These are phyloP conservation scores for Eimeria sp. DNA, from an alignment of 169 alveolate species.

Conservation along the genomic window DNA sequence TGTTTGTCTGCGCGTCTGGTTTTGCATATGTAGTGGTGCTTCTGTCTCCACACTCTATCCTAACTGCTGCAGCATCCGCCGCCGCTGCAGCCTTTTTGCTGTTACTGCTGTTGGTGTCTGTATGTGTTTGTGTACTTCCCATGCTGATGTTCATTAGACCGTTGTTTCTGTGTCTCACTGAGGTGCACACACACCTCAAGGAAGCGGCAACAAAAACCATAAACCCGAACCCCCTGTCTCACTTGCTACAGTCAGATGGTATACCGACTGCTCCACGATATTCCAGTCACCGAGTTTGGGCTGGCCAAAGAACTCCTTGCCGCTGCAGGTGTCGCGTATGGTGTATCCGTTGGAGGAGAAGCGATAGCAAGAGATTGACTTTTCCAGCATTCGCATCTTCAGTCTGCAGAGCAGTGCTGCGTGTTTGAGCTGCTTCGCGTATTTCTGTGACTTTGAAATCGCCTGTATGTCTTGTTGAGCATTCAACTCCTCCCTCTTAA, in stretches of 20 bases:
- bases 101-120: not conserved
- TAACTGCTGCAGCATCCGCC: not conserved
- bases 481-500: not conserved
- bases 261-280: not conserved
- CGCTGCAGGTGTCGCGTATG: not conserved
- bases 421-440: not conserved
- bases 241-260: not conserved
- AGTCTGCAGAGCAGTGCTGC: not conserved
- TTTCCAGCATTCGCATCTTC: not conserved
- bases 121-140: not conserved
- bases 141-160: not conserved
- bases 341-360: not conserved
- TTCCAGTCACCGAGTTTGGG: not conserved
- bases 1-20: no score
- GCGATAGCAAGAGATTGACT: not conserved
- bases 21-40: no score
- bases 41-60: not conserved
- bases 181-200: not conserved
- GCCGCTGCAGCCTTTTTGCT: not conserved
- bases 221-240: no score
- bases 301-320: not conserved
- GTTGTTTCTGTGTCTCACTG: not conserved
- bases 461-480: not conserved
- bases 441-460: not conserved
- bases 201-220: not conserved